Base-by-base conservation (phyloP, 2,329 filamentous ascomycete genomes). In the Trichocomaceae sp. region DNA sequence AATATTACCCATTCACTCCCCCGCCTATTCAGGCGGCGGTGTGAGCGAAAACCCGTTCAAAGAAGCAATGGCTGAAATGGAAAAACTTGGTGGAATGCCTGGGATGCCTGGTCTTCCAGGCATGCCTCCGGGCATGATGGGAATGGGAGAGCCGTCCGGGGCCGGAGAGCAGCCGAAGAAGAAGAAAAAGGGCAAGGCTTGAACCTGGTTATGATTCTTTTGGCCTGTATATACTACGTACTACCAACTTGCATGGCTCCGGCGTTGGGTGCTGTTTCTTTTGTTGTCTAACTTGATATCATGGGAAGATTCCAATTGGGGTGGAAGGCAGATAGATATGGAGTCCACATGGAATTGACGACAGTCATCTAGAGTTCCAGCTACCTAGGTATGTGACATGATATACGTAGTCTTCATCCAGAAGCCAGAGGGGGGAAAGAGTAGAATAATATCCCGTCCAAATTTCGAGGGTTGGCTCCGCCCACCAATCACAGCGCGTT, bases 41-140 rank as follows among this genome's bases (percentile, higher is more conserved):
- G 89, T 97, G 10, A 91, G 84, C 59, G 93, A 99, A 71, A 95
- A 97, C 67, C 83, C 96, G 58, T 84, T 97, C 66, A 90, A 93
- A 77, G 91, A 96, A 63, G 95, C 96, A 79, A 96, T 97, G 91
- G 86, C 84, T 66, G 90, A 95, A 75, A 95, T 97, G 89, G 77
- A 80, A 60, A 76, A 75, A 61, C 68, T 73, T 60, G 65, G 68
- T 56, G 72, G 72, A 5, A 69, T 76, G 64, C 71, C 72, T 5
- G 72, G 73, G 4, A 67, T 73, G 63, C 69, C 71, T 1, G 65
- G 63, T 49, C 42, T 56, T 37, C 54, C 54, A 2, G 49, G 54
- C 2, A 52, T 52, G 44, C 50, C 54, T 10, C 44, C 49, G 22
- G 41, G 47, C n/a, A 20, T 55, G 54, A 52, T 80, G 56, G 76